phyloP scores from a whole-genome alignment of 208 protist genomes.

The Crithidia expoeki region DNA sequence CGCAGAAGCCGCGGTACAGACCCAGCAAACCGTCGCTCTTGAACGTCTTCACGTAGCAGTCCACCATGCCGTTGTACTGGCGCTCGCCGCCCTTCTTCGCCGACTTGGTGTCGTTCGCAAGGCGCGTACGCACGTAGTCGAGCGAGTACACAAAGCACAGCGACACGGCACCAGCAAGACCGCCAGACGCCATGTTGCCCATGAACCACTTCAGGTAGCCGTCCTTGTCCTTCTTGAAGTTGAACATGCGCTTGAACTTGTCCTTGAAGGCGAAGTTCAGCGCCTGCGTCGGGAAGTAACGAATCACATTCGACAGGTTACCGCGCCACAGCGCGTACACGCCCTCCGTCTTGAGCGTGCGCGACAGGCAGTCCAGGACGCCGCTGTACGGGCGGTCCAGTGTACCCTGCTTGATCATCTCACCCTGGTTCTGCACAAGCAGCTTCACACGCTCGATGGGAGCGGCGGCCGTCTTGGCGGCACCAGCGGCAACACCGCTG shows the following conservation, averaged over 20 bases:
- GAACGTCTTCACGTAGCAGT: constrained; percentile 94
- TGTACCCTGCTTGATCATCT: constrained; percentile 81
- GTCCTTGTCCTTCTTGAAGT: constrained; percentile 82
- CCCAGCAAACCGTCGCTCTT: constrained; percentile 74
- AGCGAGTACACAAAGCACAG: constrained; percentile 97
- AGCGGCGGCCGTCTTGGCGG: constrained; percentile 94
- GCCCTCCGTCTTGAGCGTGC: constrained; percentile 94
- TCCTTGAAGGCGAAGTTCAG: constrained; percentile 99
- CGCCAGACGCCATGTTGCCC: constrained; percentile 96
- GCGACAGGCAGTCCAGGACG: constrained; percentile 94
- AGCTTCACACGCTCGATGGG: constrained; percentile 97
- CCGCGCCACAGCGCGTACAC: constrained; percentile 96
- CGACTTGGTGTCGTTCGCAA: constrained; percentile 92
- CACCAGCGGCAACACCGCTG: constrained; percentile 72
- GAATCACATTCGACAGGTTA: constrained; percentile 96
- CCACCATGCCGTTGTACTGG: constrained; percentile 95
- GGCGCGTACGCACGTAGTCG: constrained; percentile 97
- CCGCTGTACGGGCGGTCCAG: constrained; percentile 92
- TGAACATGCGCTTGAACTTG: constrained; percentile 95
- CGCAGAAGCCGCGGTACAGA: constrained; percentile 97
- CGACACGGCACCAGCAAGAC: constrained; percentile 95
- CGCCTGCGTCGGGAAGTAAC: constrained; percentile 98
- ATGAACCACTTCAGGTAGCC: constrained; percentile 89
- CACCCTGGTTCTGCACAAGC: constrained; percentile 93
- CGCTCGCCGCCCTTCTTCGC: constrained; percentile 84